These are phyloP conservation scores for Cryptococcus wingfieldii DNA, from an alignment of 1,284 basidiomycete species.

Conservation along the genomic window DNA sequence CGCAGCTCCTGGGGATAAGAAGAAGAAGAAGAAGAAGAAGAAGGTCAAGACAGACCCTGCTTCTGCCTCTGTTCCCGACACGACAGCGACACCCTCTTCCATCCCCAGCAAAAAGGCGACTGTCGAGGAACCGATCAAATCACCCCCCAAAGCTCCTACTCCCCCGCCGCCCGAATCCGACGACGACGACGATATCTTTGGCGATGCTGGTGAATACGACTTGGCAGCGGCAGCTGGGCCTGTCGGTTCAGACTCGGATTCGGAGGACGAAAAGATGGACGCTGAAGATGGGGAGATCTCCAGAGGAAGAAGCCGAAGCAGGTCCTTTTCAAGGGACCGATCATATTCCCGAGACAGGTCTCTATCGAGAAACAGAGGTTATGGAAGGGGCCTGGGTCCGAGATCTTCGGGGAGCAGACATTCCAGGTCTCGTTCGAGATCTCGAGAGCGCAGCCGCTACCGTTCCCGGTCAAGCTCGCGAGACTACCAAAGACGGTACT, in stretches of 20 bases:
- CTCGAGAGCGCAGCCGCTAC: constrained; percentile 2
- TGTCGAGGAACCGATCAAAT: background rate
- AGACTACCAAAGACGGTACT: constrained; percentile 2
- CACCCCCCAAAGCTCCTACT: background rate
- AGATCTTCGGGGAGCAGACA: constrained; percentile 14
- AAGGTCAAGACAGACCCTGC: constrained; percentile 16
- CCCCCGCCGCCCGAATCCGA: constrained; percentile 7
- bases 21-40: constrained; percentile 55
- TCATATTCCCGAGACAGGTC: constrained; percentile 7
- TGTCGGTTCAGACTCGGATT: constrained; percentile 25
- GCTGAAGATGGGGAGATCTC: constrained; percentile 29
- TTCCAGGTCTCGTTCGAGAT: constrained; percentile 6
- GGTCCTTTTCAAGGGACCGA: constrained; percentile 3
- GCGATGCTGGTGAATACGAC: constrained; percentile 75
- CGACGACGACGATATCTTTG: constrained; percentile 68
- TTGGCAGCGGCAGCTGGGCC: constrained; percentile 52
- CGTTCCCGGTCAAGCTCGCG: constrained; percentile 15
- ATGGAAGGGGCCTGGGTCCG: constrained; percentile 7
- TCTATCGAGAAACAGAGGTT: background rate
- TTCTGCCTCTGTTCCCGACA: background rate
- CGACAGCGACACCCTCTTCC: background rate
- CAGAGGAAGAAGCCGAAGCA: background rate
- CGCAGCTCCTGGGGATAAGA: constrained; percentile 27
- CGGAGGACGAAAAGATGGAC: constrained; percentile 22
- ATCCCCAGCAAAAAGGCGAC: too few relatives aligned